These are phyloP conservation scores for Punica granatum DNA, from an alignment of 345 rosid genomes.

Conservation along the genomic window DNA sequence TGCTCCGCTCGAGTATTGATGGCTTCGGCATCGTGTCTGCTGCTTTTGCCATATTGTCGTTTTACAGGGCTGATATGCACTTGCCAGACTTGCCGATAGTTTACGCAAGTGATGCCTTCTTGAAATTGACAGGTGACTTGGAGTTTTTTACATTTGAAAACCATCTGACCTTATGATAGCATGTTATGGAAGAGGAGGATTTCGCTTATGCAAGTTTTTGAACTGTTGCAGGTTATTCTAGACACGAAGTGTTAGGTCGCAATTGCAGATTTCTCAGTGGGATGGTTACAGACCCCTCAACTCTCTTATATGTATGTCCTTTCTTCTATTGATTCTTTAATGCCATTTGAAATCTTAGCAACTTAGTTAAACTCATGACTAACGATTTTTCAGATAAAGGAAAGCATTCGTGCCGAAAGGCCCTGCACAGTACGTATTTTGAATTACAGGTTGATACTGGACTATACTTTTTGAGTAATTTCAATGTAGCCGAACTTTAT, in stretches of 20 bases:
- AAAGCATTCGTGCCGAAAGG: constrained; percentile 53
- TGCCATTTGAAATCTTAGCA: not conserved
- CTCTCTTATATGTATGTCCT: constrained; percentile 41
- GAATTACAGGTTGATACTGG: constrained; percentile 83
- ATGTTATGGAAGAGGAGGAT: not conserved
- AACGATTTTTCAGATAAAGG: constrained; percentile 46
- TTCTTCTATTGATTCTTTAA: not conserved
- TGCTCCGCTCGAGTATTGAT: constrained; percentile 16
- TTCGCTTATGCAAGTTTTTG: constrained; percentile 8
- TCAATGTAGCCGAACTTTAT: not conserved
- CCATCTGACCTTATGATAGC: not conserved
- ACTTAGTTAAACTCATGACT: constrained; percentile 3
- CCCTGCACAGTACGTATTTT: constrained; percentile 90
- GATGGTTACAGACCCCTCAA: constrained; percentile 54
- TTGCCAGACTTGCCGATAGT: constrained; percentile 76
- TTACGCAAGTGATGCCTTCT: constrained; percentile 88
- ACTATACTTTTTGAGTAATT: constrained; percentile 16
- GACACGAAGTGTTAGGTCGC: constrained; percentile 77
- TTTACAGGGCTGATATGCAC: constrained; percentile 67
- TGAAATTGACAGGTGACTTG: constrained; percentile 66
- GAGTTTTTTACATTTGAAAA: constrained; percentile 6
- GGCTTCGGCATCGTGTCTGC: constrained; percentile 6
- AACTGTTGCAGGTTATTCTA: constrained; percentile 53
- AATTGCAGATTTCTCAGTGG: constrained; percentile 69
- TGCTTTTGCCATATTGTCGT: constrained; percentile 8